Percentiles rank a stretch among this genome's conserved stretches.
Conservation (phyloP, 2,329 filamentous ascomycete species). For the Calonectria montana region DNA sequence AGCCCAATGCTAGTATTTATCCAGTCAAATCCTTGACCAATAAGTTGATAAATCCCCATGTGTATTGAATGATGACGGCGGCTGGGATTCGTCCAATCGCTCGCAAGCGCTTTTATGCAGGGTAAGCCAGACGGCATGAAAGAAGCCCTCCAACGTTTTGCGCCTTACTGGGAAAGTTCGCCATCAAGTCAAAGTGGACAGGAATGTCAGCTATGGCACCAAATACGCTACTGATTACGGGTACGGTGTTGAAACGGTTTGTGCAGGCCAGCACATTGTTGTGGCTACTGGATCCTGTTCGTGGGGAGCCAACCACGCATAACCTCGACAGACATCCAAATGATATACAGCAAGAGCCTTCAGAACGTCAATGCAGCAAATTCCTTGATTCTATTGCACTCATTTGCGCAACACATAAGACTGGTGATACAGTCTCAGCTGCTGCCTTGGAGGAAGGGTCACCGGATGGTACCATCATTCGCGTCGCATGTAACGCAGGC, state of each 20-base stretch:
- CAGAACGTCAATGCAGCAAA: not conserved
- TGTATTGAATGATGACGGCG: not conserved
- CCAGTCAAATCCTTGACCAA: not conserved
- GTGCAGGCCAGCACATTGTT: not conserved
- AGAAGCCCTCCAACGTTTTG: not conserved
- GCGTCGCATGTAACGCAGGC: not conserved
- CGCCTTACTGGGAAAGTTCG: not conserved
- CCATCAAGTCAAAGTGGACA: not conserved
- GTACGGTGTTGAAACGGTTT: not conserved
- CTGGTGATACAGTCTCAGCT: not conserved
- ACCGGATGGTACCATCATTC: not conserved
- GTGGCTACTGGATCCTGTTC: not conserved
- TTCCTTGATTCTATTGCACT: not conserved
- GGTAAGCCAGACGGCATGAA: not conserved
- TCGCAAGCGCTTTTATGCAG: not conserved
- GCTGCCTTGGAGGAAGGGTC: not conserved
- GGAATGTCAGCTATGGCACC: not conserved
- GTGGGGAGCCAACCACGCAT: not conserved
- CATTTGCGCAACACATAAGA: not conserved
- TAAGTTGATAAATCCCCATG: not conserved
- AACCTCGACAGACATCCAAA: not conserved
- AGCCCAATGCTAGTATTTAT: not conserved
- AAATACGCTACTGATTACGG: not conserved
- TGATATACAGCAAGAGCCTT: not conserved
- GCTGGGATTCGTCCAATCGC: not conserved